Evolutionary conservation across 225 moss, liverwort and hornwort species (phyloP).

Genomic region (Rhytidiadelphus loreus): DNA sequence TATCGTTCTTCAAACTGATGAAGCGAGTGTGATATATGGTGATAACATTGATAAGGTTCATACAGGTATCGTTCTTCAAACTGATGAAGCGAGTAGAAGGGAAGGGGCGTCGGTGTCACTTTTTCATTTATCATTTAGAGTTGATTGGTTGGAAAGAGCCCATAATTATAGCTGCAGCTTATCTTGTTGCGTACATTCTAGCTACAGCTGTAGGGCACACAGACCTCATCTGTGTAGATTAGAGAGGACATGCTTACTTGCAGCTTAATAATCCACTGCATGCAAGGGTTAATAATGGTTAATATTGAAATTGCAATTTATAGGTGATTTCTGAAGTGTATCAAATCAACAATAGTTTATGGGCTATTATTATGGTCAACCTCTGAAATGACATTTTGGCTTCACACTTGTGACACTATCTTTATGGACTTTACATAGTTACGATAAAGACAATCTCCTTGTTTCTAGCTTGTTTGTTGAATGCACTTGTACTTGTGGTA

Average conservation of each 20-base stretch:
- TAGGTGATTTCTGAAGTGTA: not conserved
- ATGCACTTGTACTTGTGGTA: not conserved
- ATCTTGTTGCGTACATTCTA: constrained; percentile 42
- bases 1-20: constrained; percentile 69
- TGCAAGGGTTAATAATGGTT: not conserved
- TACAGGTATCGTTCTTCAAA: no score
- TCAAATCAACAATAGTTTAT: not conserved
- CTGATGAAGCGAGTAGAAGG: no score
- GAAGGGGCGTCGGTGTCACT: constrained; percentile 85
- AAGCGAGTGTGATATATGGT: no score
- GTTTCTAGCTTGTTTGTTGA: not conserved
- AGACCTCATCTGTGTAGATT: constrained; percentile 36
- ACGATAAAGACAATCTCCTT: not conserved
- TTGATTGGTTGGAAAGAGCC: constrained; percentile 65
- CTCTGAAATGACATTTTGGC: not conserved
- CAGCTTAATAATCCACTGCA: not conserved
- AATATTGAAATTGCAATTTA: not conserved
- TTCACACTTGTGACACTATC: not conserved
- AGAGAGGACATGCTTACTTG: not conserved
- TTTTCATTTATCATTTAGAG: constrained; percentile 93
- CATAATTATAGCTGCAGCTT: constrained; percentile 46
- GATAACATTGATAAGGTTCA: no score
- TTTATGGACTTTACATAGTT: not conserved
- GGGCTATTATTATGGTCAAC: no score
- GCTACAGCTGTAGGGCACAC: constrained; percentile 40